Percentiles rank a stretch among this genome's conserved stretches.
Evolutionary conservation across 345 rosid species (phyloP).

Genomic region (Diplotaxis tenuifolia): DNA sequence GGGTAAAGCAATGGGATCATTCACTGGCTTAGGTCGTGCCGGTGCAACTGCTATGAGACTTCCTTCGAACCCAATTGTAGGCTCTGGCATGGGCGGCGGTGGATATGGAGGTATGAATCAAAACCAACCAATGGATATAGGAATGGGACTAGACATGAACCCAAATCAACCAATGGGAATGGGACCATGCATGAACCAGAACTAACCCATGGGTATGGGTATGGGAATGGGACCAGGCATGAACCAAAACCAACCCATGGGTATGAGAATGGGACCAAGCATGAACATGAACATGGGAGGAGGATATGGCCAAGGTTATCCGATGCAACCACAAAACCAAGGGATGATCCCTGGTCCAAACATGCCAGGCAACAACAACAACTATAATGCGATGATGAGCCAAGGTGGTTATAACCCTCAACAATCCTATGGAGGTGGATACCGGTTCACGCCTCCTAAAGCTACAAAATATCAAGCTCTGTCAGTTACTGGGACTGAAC

Average conservation of each 20-base stretch:
- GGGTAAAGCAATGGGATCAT: conserved; percentile 99
- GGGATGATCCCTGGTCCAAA: conserved; percentile 52
- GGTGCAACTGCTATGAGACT: conserved; percentile 61
- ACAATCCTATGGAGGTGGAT: conserved; percentile 78
- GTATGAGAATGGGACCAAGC: too few relatives aligned
- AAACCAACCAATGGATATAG: background rate
- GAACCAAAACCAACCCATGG: too few relatives aligned
- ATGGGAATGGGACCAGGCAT: too few relatives aligned
- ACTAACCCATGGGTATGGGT: too few relatives aligned
- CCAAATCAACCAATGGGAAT: too few relatives aligned
- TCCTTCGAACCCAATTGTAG: conserved; percentile 57
- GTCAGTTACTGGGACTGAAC: background rate
- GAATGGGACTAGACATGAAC: background rate
- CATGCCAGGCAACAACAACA: conserved; percentile 44
- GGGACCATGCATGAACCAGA: too few relatives aligned
- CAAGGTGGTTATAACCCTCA: conserved; percentile 67
- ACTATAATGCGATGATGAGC: conserved; percentile 77
- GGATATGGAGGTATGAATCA: conserved; percentile 44
- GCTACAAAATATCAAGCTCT: conserved; percentile 41
- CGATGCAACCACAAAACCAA: conserved; percentile 55
- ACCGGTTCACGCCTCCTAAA: conserved; percentile 75
- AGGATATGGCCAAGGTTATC: conserved; percentile 54
- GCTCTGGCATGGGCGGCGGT: conserved; percentile 48
- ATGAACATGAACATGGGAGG: conserved; percentile 38
- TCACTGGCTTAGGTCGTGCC: conserved; percentile 85